A percentile compares a stretch with the other conserved stretches of the same genome.
These are phyloP conservation scores for Crithidia acanthocephali DNA, from an alignment of 208 protist species.

Conservation along the genomic window DNA sequence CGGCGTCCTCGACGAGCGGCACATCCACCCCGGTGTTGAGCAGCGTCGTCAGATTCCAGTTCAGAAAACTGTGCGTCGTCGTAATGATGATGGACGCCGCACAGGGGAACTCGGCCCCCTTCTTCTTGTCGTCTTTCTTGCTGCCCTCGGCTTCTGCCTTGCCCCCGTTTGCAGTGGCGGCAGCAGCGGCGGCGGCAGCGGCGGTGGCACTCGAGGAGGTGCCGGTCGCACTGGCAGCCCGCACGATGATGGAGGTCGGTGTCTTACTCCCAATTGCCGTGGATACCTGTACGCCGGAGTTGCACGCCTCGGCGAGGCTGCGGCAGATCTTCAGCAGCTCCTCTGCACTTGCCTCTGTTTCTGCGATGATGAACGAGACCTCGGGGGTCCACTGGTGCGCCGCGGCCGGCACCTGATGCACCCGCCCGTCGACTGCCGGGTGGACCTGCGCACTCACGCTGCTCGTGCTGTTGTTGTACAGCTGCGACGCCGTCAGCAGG, in stretches of 20 bases:
- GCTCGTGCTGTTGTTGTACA: neutral
- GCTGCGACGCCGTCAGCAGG: constrained; percentile 35
- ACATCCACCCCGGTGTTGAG: constrained; percentile 30
- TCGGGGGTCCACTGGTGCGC: constrained; percentile 34
- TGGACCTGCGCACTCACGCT: constrained; percentile 4
- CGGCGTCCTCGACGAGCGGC: neutral
- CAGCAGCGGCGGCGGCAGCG: neutral
- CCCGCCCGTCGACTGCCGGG: constrained; percentile 18
- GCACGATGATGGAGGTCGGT: constrained; percentile 24
- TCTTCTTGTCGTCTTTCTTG: constrained; percentile 9
- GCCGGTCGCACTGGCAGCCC: neutral
- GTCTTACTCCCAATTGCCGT: constrained; percentile 3
- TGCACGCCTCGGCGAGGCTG: constrained; percentile 19
- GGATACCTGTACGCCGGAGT: constrained; percentile 1
- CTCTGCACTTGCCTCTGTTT: constrained; percentile 32
- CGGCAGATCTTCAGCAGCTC: constrained; percentile 28
- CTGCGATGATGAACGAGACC: constrained; percentile 44
- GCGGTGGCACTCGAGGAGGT: neutral
- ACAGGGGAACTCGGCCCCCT: constrained; percentile 17
- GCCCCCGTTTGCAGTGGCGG: neutral
- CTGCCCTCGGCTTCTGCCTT: neutral
- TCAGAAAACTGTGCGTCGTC: constrained; percentile 30
- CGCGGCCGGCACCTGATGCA: constrained; percentile 12
- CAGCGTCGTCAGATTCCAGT: constrained; percentile 28
- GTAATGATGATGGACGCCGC: constrained; percentile 32